Conservation (phyloP, 164 flowering plant genomes). For the Stephania yunnanensis region DNA sequence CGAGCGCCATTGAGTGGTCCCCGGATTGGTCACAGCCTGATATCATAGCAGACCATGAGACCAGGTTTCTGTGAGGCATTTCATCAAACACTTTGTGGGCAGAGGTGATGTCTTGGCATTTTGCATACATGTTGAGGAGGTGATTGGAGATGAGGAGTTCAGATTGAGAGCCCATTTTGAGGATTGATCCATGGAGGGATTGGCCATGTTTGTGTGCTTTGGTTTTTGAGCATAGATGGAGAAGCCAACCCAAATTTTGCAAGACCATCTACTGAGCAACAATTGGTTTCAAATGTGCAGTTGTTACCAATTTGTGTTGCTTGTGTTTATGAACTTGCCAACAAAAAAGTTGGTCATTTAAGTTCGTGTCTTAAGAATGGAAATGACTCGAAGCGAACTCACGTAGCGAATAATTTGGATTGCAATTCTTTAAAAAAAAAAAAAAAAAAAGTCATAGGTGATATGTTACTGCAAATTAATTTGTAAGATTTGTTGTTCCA, state of each 20-base stretch:
- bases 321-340: no score
- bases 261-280: slow-evolving; percentile 26
- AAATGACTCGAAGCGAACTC: no score
- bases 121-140: slow-evolving; percentile 62
- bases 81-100: slow-evolving; percentile 54
- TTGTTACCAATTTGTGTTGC: no score
- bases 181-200: slow-evolving; percentile 45
- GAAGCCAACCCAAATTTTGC: slow-evolving; percentile 31
- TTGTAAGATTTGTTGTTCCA: no score
- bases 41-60: slow-evolving; percentile 73
- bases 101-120: slow-evolving; percentile 30
- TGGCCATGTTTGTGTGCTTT: slow-evolving; percentile 34
- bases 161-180: slow-evolving; percentile 34
- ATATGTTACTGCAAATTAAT: no score
- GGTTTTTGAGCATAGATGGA: slow-evolving; percentile 45
- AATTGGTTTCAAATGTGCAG: no score
- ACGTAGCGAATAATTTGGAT: no score
- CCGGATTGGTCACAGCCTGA: slow-evolving; percentile 61
- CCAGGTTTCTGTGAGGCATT: slow-evolving; percentile 58
- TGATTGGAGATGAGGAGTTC: slow-evolving; percentile 50
- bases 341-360: no score
- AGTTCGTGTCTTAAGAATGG: no score
- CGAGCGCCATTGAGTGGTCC: slow-evolving; percentile 33
- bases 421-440: no score
- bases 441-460: no score